A percentile compares a stretch with the other conserved stretches of the same genome.
Conservation (phyloP, 129 eudicot species). For the Pittosporum tobira region DNA sequence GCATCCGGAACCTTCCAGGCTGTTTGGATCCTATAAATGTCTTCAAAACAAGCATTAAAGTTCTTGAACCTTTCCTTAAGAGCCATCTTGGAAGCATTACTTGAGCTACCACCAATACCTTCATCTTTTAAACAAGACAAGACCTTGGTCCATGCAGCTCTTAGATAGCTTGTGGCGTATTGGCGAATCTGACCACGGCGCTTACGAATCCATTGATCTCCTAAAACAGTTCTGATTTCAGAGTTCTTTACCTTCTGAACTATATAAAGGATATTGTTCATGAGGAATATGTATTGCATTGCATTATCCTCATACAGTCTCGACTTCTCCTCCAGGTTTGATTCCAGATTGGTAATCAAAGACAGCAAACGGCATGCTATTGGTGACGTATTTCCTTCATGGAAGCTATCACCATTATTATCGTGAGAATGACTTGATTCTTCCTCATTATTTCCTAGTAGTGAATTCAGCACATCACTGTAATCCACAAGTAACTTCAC, state of each 20-base stretch:
- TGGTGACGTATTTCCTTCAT: slow-evolving; percentile 28
- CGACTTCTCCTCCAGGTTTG: slow-evolving; percentile 73
- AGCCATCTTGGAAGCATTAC: slow-evolving; percentile 71
- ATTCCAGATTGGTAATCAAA: slow-evolving; percentile 46
- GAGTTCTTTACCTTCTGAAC: slow-evolving; percentile 76
- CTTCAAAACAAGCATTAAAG: slow-evolving; percentile 86
- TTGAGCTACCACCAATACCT: slow-evolving; percentile 74
- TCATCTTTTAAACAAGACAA: slow-evolving; percentile 85
- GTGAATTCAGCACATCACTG: slow-evolving; percentile 42
- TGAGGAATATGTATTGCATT: slow-evolving; percentile 56
- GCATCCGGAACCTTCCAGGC: slow-evolving; percentile 85
- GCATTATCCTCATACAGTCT: slow-evolving; percentile 60
- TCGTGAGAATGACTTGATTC: slow-evolving; percentile 14
- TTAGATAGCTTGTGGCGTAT: slow-evolving; percentile 73
- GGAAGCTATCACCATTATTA: slow-evolving; percentile 18
- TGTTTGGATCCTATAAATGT: slow-evolving; percentile 68
- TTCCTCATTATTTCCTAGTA: slow-evolving; percentile 27
- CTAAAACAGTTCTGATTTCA: slow-evolving; percentile 57
- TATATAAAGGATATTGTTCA: slow-evolving; percentile 69
- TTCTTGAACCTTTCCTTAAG: slow-evolving; percentile 80
- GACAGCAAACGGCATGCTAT: slow-evolving; percentile 40
- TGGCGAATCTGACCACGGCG: slow-evolving; percentile 72
- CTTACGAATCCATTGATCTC: slow-evolving; percentile 76
- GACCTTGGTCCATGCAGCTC: slow-evolving; percentile 88
- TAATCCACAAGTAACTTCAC: slow-evolving; percentile 71